Percentiles rank a stretch among this genome's conserved stretches.
Evolutionary conservation across 305 asterid genomes (phyloP).

Genomic region (Rubia tinctorum): DNA sequence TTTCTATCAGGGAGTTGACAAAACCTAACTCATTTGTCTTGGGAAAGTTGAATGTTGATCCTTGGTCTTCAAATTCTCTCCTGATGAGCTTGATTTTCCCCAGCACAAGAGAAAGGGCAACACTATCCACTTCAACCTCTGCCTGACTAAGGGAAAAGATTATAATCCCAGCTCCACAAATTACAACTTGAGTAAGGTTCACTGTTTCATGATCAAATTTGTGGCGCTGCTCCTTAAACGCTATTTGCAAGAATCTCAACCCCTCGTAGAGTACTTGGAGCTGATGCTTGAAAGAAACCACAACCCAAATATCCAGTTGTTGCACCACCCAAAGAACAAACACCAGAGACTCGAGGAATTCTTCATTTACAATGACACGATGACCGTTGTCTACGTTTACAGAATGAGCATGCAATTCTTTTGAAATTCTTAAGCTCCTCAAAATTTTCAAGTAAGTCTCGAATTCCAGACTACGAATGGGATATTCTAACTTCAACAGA

Average conservation of each 20-base stretch:
- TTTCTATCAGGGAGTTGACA: neutral
- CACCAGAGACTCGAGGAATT: neutral
- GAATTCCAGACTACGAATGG: neutral
- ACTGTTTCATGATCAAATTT: neutral
- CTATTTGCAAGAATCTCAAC: neutral
- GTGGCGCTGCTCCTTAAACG: neutral
- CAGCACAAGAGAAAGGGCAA: neutral
- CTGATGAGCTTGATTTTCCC: neutral
- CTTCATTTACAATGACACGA: neutral
- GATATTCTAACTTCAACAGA: neutral
- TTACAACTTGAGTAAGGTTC: neutral
- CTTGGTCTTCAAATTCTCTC: neutral
- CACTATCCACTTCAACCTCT: neutral
- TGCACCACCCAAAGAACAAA: neutral
- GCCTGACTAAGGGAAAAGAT: neutral
- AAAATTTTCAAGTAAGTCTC: neutral
- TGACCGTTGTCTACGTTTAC: neutral
- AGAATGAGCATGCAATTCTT: neutral
- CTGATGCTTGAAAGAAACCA: neutral
- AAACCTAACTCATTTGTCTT: slow-evolving; percentile 4
- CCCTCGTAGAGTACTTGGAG: slow-evolving; percentile 1
- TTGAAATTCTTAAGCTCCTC: neutral
- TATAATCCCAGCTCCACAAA: neutral
- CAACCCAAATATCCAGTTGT: neutral
- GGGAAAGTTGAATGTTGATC: neutral